Evolutionary conservation across 495 filamentous ascomycete genomes (phyloP).

Genomic region (Xylaria nigripes): DNA sequence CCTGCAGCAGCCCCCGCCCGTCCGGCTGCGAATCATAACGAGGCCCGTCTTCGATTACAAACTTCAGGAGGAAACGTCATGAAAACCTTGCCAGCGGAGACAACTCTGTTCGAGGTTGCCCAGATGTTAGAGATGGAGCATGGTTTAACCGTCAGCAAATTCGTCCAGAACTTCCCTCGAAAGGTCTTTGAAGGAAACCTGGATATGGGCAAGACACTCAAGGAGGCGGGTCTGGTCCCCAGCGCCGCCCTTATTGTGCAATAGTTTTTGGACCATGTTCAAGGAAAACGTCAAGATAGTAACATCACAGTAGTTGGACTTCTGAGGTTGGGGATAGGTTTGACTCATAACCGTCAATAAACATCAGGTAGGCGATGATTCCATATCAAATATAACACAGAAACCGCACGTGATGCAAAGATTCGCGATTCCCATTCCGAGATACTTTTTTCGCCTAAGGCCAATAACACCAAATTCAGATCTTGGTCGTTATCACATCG

Average conservation of each 20-base stretch:
- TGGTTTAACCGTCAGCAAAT: slow-evolving; percentile 52
- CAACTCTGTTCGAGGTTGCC: slow-evolving; percentile 90
- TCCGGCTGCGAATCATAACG: slow-evolving; percentile 51
- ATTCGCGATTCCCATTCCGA: slow-evolving; percentile 10
- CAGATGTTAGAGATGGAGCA: slow-evolving; percentile 58
- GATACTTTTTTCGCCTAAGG: slow-evolving; percentile 8
- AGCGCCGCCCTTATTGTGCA: slow-evolving; percentile 79
- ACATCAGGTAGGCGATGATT: neutral
- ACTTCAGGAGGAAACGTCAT: slow-evolving; percentile 62
- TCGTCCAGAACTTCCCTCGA: slow-evolving; percentile 77
- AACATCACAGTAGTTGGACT: slow-evolving; percentile 11
- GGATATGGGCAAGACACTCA: slow-evolving; percentile 84
- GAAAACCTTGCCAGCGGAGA: slow-evolving; percentile 76
- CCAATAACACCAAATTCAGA: slow-evolving; percentile 11
- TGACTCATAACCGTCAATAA: neutral
- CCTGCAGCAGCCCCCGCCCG: slow-evolving; percentile 26
- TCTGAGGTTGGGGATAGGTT: slow-evolving; percentile 8
- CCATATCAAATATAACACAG: slow-evolving; percentile 3
- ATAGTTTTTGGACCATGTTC: slow-evolving; percentile 23
- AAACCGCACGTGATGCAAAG: slow-evolving; percentile 8
- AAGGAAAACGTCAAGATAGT: slow-evolving; percentile 12
- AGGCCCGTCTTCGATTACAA: slow-evolving; percentile 76
- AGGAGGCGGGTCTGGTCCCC: slow-evolving; percentile 84
- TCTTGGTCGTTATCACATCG: slow-evolving; percentile 13
- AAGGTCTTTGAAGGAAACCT: slow-evolving; percentile 67